Evolutionary conservation across 1,139 yeast species (phyloP).

Genomic region (Debaryomyces psychrophilus): DNA sequence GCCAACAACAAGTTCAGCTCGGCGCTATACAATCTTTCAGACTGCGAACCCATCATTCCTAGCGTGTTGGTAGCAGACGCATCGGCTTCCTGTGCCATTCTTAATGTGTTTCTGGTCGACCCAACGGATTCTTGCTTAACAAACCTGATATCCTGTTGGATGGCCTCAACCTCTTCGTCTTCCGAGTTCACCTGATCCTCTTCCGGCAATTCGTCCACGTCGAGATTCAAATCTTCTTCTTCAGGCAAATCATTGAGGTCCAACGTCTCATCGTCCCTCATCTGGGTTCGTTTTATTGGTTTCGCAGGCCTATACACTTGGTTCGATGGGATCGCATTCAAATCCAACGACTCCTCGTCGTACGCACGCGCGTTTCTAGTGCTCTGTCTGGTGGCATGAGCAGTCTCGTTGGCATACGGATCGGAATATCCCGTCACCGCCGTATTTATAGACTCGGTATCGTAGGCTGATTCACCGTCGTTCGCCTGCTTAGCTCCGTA

Average conservation of each 20-base stretch:
- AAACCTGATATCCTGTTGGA: slow-evolving; percentile 81
- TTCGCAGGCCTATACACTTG: slow-evolving; percentile 31
- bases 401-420: slow-evolving; percentile 16
- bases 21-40: slow-evolving; percentile 78
- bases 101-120: slow-evolving; percentile 81
- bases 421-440: slow-evolving; percentile 8
- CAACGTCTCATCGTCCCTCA: slow-evolving; percentile 27
- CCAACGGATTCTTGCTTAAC: slow-evolving; percentile 87
- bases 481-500: slow-evolving; percentile 2
- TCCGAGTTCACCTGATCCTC: slow-evolving; percentile 56
- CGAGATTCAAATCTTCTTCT: slow-evolving; percentile 47
- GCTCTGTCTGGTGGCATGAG: slow-evolving; percentile 8
- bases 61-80: slow-evolving; percentile 86
- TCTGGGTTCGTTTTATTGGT: slow-evolving; percentile 29
- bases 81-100: slow-evolving; percentile 91
- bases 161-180: slow-evolving; percentile 88
- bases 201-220: slow-evolving; percentile 43
- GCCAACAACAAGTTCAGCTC: slow-evolving; percentile 79
- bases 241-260: slow-evolving; percentile 44
- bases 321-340: slow-evolving; percentile 46
- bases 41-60: slow-evolving; percentile 91
- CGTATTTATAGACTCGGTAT: slow-evolving; percentile 1
- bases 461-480: background rate
- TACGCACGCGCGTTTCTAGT: slow-evolving; percentile 9
- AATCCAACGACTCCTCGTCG: slow-evolving; percentile 42